phyloP scores from a whole-genome alignment of 1,284 basidiomycete genomes.

The Schizophyllum amplum region DNA sequence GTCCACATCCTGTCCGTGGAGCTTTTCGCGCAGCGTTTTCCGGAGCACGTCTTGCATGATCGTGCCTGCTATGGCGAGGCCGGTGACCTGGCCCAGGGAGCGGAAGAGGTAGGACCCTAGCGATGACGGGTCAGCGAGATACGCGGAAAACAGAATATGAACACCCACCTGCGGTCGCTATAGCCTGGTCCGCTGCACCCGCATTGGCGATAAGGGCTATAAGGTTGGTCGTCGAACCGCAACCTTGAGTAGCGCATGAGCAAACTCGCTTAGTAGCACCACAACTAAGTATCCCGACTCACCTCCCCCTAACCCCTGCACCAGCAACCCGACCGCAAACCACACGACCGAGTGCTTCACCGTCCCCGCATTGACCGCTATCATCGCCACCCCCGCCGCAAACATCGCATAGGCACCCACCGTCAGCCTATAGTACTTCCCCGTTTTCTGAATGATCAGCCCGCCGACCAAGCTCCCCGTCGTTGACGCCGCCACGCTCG shows the following conservation, averaged over 20 bases:
- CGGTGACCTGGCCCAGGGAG: no score
- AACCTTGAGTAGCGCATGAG: constrained; percentile 24
- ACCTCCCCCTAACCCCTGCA: not conserved
- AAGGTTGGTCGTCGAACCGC: constrained; percentile 46
- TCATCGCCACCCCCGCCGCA: constrained; percentile 30
- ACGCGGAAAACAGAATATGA: no score
- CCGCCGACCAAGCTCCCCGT: constrained; percentile 43
- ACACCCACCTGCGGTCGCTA: constrained; percentile 48
- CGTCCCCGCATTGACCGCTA: constrained; percentile 22
- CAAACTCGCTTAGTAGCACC: no score
- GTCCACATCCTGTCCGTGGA: no score
- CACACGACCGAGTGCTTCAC: no score
- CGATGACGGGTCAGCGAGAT: no score
- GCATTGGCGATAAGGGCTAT: constrained; percentile 52
- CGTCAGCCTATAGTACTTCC: constrained; percentile 47
- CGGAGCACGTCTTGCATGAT: no score
- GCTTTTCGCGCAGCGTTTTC: no score
- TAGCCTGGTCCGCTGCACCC: constrained; percentile 51
- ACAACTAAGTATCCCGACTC: no score
- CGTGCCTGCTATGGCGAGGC: no score
- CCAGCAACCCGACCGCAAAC: constrained; percentile 22
- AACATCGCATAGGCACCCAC: constrained; percentile 28
- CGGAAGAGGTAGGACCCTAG: no score
- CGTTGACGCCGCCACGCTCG: constrained; percentile 37
- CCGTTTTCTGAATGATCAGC: constrained; percentile 47